Evolutionary conservation across 2,329 filamentous ascomycete genomes (phyloP), one percentile per base, ranked within the genome.

Genomic region (Ascochyta clinopodiicola): DNA sequence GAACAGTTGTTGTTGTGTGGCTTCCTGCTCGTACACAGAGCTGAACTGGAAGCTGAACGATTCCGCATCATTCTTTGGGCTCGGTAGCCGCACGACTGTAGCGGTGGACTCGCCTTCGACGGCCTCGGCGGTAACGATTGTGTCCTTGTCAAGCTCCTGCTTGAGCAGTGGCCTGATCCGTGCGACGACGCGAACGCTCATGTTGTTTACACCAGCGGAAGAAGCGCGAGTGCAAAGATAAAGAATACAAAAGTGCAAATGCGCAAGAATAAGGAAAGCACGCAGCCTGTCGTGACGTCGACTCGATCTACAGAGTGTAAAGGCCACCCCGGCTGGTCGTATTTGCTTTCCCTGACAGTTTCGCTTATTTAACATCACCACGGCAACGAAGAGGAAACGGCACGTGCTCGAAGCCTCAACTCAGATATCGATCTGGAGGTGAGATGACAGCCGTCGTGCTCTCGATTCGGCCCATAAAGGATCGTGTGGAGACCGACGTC

Each of bases 11-110:
- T 96, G 91, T 75, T 99, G 94, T 8, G 90, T 86, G 15, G 90
- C 88, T 32, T 84, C 77, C 67, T 88, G 86, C 70, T 91, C 91
- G 76, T 96, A 98, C 51, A 98, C 94, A 64, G 90, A 86, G 81
- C 95, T 96, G 82, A 98, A 98, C 47, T 93, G 86, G 75, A 98
- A 99, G 49, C 90, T 92, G 77, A 93, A 98, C 70, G 93, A 90
- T 77, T 98, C 94, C 21, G 84, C 81, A 62, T 91, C 90, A 70
- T 97, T 97, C 80, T 95, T 96, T 0, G 94, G 93, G 72, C 92
- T 97, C 3, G 94, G 94, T 68, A 98, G 96, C 74, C 90, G 89
- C 70, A 98, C 87, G 27, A 96, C 79, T 24, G 84, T 86, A 19
- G 86, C 82, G 62, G 57, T 61, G 15, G 71, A 67, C 8, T 75